Evolutionary conservation across 768 basidiomycete species (phyloP).

Genomic region (Lyophyllum atratum): DNA sequence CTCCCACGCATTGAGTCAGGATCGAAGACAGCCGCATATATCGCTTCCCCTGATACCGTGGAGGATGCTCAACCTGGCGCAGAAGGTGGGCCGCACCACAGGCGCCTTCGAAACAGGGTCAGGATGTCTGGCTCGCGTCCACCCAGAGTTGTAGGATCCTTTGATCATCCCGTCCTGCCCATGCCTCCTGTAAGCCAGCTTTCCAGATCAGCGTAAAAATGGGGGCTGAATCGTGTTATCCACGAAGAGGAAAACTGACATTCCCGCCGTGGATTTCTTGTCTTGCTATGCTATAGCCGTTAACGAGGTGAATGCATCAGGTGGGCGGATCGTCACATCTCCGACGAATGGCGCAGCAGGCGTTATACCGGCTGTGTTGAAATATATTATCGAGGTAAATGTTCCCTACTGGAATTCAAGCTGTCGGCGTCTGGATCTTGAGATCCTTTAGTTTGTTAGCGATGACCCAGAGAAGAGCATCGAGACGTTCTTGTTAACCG

Average conservation of each 20-base stretch:
- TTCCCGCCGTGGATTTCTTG: slow-evolving; percentile 92
- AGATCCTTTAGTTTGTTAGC: slow-evolving; percentile 66
- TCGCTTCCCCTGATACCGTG: slow-evolving; percentile 21
- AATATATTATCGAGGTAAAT: slow-evolving; percentile 80
- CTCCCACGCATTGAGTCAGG: slow-evolving; percentile 34
- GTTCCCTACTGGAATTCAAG: background rate
- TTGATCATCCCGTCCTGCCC: slow-evolving; percentile 78
- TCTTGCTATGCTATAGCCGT: slow-evolving; percentile 94
- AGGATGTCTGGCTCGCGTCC: slow-evolving; percentile 26
- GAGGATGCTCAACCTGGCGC: slow-evolving; percentile 13
- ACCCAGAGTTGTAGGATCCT: slow-evolving; percentile 65
- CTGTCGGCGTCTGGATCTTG: slow-evolving; percentile 5
- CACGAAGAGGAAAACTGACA: slow-evolving; percentile 74
- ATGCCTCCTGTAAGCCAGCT: slow-evolving; percentile 69
- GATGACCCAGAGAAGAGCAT: slow-evolving; percentile 90
- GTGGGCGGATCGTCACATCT: slow-evolving; percentile 92
- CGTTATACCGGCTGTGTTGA: slow-evolving; percentile 89
- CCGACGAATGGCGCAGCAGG: slow-evolving; percentile 95
- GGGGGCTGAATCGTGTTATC: background rate
- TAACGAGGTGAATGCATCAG: slow-evolving; percentile 92
- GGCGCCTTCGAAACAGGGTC: background rate
- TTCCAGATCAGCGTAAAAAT: slow-evolving; percentile 6
- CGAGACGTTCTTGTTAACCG: slow-evolving; percentile 87
- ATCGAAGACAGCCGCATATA: slow-evolving; percentile 18
- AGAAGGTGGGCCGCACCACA: slow-evolving; percentile 6